Conservation (phyloP, 208 protist species). For the Acanthamoeba divionensis region DNA sequence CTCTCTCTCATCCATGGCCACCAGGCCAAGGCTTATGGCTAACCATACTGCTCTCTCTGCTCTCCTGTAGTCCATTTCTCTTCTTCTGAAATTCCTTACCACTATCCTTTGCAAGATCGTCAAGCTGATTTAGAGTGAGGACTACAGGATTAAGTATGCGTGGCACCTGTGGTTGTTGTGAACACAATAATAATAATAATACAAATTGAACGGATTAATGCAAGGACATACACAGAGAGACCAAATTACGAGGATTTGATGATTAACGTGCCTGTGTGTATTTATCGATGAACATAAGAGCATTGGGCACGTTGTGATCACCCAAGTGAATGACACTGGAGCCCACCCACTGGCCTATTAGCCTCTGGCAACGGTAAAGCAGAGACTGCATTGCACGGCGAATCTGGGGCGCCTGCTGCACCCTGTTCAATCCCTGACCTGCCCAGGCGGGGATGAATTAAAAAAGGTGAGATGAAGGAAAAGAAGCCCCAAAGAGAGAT, state of each 20-base stretch:
- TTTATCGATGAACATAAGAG: conserved; percentile 97
- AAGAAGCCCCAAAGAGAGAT: neutral
- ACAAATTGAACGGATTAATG: neutral
- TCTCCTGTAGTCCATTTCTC: conserved; percentile 62
- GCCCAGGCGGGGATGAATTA: conserved; percentile 48
- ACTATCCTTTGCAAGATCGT: conserved; percentile 82
- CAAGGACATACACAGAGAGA: neutral
- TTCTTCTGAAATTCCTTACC: conserved; percentile 44
- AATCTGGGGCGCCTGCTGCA: conserved; percentile 88
- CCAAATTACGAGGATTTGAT: too few relatives aligned
- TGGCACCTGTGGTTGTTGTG: conserved; percentile 82
- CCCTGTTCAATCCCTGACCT: conserved; percentile 93
- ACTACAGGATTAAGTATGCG: conserved; percentile 92
- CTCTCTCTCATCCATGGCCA: too few relatives aligned
- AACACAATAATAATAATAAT: neutral
- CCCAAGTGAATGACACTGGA: conserved; percentile 95
- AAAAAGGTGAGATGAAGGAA: neutral
- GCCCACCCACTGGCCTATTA: conserved; percentile 90
- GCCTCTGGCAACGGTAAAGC: conserved; percentile 81
- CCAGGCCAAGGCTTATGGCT: too few relatives aligned
- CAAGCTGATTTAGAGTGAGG: conserved; percentile 83
- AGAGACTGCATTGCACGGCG: conserved; percentile 83
- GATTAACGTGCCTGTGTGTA: conserved; percentile 89
- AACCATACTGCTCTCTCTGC: too few relatives aligned
- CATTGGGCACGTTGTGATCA: conserved; percentile 95